Conservation (phyloP, 75 land plant species). For the Ceratopteris richardii region DNA sequence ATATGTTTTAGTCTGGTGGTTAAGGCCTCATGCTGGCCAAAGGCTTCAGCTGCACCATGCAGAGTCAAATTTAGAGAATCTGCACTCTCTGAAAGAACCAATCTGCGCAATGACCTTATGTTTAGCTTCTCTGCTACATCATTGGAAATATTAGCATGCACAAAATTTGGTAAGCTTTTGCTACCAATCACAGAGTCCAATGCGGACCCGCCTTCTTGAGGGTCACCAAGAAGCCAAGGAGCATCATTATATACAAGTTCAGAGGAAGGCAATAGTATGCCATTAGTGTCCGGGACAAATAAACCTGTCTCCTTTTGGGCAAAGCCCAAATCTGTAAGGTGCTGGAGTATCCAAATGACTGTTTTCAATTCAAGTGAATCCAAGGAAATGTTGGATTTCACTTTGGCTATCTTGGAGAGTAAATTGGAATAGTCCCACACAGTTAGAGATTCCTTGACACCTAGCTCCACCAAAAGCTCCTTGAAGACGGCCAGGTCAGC, state of each 20-base stretch:
- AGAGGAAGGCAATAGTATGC: constrained; percentile 42
- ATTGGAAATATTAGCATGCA: constrained; percentile 88
- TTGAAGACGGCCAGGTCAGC: constrained; percentile 81
- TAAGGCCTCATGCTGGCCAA: constrained; percentile 95
- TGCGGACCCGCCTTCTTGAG: constrained; percentile 15
- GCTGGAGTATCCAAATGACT: constrained; percentile 69
- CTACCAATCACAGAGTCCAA: constrained; percentile 22
- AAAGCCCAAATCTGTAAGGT: constrained; percentile 64
- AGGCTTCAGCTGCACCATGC: constrained; percentile 88
- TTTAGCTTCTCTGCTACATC: constrained; percentile 94
- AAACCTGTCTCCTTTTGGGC: constrained; percentile 29
- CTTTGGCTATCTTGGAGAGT: constrained; percentile 50
- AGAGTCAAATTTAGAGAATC: constrained; percentile 89
- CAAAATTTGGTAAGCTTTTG: constrained; percentile 23
- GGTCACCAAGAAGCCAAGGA: constrained; percentile 69
- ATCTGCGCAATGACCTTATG: constrained; percentile 73
- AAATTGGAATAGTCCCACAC: constrained; percentile 67
- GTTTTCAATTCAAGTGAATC: constrained; percentile 63
- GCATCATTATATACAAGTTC: constrained; percentile 91
- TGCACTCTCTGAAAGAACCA: constrained; percentile 87
- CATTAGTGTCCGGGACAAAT: constrained; percentile 64
- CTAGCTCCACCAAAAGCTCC: constrained; percentile 71
- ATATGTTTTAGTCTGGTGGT: constrained; percentile 89
- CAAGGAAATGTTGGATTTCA: constrained; percentile 44
- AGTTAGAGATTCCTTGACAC: constrained; percentile 62